These are phyloP conservation scores for Colletotrichum lini DNA, from an alignment of 2,329 filamentous ascomycete species.

Conservation along the genomic window DNA sequence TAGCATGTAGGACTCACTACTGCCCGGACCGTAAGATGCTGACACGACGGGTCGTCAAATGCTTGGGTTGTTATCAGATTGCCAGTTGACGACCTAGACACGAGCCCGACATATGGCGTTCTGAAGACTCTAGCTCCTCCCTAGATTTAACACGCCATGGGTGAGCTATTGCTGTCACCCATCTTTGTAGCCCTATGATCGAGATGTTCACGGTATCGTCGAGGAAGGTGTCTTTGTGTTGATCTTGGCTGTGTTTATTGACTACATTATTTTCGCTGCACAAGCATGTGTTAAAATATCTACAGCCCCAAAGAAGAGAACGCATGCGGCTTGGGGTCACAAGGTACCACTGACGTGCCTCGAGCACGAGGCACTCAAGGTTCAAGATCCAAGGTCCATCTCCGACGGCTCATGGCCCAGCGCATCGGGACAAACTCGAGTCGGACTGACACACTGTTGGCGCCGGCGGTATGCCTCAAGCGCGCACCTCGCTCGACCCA, in stretches of 20 bases:
- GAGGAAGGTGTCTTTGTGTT: not conserved
- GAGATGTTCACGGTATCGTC: not conserved
- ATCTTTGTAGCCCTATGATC: not conserved
- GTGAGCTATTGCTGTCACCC: not conserved
- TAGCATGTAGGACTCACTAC: not conserved
- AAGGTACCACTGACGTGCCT: not conserved
- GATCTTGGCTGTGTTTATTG: not conserved
- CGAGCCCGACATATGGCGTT: not conserved
- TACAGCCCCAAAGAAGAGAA: too few relatives aligned
- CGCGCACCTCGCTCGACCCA: constrained; percentile 18
- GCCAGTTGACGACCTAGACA: not conserved
- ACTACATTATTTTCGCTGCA: not conserved
- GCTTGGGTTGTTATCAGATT: not conserved
- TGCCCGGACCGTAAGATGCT: too few relatives aligned
- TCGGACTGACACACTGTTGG: not conserved
- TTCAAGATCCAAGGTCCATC: not conserved
- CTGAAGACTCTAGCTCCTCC: not conserved
- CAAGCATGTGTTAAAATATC: not conserved
- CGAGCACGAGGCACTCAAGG: not conserved
- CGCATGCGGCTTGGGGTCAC: too few relatives aligned
- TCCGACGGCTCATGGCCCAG: not conserved
- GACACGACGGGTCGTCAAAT: not conserved
- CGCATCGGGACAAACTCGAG: not conserved
- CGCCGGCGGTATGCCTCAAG: not conserved
- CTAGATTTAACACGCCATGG: not conserved